phyloP scores from a whole-genome alignment of 179 eudicot genomes.

The Silene vulgaris region DNA sequence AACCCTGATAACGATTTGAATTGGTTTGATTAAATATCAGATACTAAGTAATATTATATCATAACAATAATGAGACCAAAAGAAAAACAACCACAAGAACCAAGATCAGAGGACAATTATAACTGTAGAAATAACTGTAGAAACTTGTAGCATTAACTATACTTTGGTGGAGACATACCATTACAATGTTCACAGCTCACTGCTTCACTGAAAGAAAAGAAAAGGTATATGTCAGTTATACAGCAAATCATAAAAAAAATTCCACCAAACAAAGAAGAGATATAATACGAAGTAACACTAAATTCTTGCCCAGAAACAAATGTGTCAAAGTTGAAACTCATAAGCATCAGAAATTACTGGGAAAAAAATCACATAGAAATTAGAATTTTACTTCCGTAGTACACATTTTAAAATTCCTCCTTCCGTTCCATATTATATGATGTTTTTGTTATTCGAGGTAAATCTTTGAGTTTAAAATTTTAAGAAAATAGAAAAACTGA shows the following conservation, averaged over 20 bases:
- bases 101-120: conserved; percentile 3
- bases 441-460: too few species aligned
- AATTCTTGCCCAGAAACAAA: background rate
- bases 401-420: too few species aligned
- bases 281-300: background rate
- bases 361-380: background rate
- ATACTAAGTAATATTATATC: conserved; percentile 2
- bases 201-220: conserved; percentile 66
- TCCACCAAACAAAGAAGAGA: too few species aligned
- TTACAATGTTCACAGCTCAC: conserved; percentile 70
- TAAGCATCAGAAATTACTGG: background rate
- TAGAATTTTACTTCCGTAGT: background rate
- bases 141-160: conserved; percentile 1
- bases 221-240: conserved; percentile 22
- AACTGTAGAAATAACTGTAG: background rate
- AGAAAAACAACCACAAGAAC: background rate
- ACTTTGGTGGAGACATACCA: conserved; percentile 44
- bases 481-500: too few species aligned
- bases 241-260: conserved; percentile 7
- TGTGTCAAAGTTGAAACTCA: background rate
- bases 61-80: background rate
- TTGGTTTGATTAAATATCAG: background rate
- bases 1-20: conserved; percentile 35
- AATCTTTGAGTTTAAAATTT: too few species aligned
- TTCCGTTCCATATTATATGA: too few species aligned